phyloP scores from a whole-genome alignment of 768 basidiomycete genomes.

The Sarcodon aspratus region DNA sequence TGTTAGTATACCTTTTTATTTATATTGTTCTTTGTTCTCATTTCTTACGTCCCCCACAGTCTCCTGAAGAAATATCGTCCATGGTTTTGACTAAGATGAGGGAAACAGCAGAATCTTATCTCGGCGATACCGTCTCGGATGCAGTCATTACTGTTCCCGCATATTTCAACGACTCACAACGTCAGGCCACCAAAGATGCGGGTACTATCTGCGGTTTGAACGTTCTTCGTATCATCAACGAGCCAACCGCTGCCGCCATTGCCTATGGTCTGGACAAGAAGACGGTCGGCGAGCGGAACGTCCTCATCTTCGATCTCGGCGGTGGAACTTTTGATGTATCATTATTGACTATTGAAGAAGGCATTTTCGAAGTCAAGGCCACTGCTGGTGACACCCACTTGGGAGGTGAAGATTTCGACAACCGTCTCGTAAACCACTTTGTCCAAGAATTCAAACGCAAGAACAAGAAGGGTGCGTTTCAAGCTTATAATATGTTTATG shows the following conservation, averaged over 20 bases:
- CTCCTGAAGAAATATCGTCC: slow-evolving; percentile 95
- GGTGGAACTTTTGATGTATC: slow-evolving; percentile 99
- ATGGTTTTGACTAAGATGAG: slow-evolving; percentile 99
- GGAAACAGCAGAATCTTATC: slow-evolving; percentile 95
- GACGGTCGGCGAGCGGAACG: slow-evolving; percentile 81
- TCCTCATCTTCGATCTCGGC: slow-evolving; percentile 96
- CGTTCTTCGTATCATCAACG: slow-evolving; percentile 97
- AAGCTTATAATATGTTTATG: no score
- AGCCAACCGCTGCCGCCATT: slow-evolving; percentile 96
- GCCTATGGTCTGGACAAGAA: slow-evolving; percentile 98
- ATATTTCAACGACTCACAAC: slow-evolving; percentile 99
- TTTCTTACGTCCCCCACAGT: slow-evolving; percentile 31
- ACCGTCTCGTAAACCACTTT: slow-evolving; percentile 95
- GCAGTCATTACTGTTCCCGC: slow-evolving; percentile 96
- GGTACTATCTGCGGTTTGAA: slow-evolving; percentile 91
- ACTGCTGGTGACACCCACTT: slow-evolving; percentile 98
- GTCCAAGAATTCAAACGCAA: slow-evolving; percentile 96
- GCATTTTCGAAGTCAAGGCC: slow-evolving; percentile 97
- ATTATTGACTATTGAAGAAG: slow-evolving; percentile 91
- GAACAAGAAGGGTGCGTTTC: slow-evolving; percentile 76
- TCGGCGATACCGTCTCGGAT: slow-evolving; percentile 73
- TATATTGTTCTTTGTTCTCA: neutral
- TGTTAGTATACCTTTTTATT: slow-evolving; percentile 30
- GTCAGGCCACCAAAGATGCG: slow-evolving; percentile 97
- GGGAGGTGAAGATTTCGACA: slow-evolving; percentile 98